A percentile compares a stretch with the other conserved stretches of the same genome.
Conservation (phyloP, 225 moss, liverwort and hornwort genomes). For the Polytrichum commune region DNA sequence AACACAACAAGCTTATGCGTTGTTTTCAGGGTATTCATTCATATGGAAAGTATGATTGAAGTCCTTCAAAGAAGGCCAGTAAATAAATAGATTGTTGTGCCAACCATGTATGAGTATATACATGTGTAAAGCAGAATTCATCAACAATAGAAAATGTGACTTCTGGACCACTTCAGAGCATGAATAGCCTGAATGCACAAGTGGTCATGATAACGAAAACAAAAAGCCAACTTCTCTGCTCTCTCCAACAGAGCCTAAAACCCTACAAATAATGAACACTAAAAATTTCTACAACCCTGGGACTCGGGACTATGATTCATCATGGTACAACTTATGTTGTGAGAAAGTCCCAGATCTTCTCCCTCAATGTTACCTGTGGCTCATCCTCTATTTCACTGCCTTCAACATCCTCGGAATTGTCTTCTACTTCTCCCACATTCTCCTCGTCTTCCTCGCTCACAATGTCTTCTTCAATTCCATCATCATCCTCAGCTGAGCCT, state of each 20-base stretch:
- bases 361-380: conserved; percentile 51
- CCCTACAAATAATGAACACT: conserved; percentile 26
- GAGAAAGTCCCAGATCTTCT: conserved; percentile 92
- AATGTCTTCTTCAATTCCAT: conserved; percentile 41
- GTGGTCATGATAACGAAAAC: conserved; percentile 16
- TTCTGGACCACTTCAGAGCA: conserved; percentile 10
- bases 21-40: conserved; percentile 1
- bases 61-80: conserved; percentile 18
- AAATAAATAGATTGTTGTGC: conserved; percentile 30
- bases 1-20: conserved; percentile 16
- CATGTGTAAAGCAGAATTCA: conserved; percentile 48
- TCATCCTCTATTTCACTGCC: conserved; percentile 46
- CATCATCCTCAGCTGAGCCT: conserved; percentile 31
- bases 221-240: conserved; percentile 10
- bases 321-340: conserved; percentile 59
- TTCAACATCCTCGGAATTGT: conserved; percentile 28
- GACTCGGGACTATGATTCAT: neutral
- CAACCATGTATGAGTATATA: conserved; percentile 61
- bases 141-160: conserved; percentile 51
- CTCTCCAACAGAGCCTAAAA: conserved; percentile 26
- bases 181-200: conserved; percentile 12
- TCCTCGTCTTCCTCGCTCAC: conserved; percentile 31
- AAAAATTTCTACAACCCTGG: conserved; percentile 17
- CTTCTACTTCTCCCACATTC: conserved; percentile 41
- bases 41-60: conserved; percentile 4